Evolutionary conservation across 2,329 filamentous ascomycete genomes (phyloP).

Genomic region (Alternaria viburni): DNA sequence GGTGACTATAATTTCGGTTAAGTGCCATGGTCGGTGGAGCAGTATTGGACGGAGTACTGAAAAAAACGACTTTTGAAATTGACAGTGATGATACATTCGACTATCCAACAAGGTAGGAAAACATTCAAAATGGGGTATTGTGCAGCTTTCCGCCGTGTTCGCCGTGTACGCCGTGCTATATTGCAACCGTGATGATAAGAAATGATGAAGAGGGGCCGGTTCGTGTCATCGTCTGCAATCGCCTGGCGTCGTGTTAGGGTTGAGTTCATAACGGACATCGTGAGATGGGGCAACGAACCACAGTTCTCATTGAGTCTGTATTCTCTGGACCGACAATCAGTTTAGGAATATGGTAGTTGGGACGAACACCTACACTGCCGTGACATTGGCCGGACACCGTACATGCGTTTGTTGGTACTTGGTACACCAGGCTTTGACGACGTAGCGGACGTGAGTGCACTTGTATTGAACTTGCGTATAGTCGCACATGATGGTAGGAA

Average conservation of each 20-base stretch:
- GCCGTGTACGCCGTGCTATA: slow-evolving; percentile 41
- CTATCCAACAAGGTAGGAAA: slow-evolving; percentile 28
- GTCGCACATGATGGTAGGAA: slow-evolving; percentile 59
- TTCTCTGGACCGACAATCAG: slow-evolving; percentile 45
- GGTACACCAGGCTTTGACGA: slow-evolving; percentile 63
- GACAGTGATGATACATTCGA: slow-evolving; percentile 34
- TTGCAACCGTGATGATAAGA: slow-evolving; percentile 19
- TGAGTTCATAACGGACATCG: not conserved
- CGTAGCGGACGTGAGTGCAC: slow-evolving; percentile 62
- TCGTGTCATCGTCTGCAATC: slow-evolving; percentile 38
- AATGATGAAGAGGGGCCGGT: not conserved
- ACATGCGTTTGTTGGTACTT: slow-evolving; percentile 62
- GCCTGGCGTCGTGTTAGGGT: slow-evolving; percentile 33
- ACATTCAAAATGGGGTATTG: slow-evolving; percentile 41
- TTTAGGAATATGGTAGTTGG: not conserved
- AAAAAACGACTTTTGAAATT: slow-evolving; percentile 15
- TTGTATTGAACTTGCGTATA: slow-evolving; percentile 65
- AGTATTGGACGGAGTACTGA: not conserved
- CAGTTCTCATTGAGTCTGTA: slow-evolving; percentile 57
- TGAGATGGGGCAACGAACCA: slow-evolving; percentile 40
- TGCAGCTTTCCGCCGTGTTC: slow-evolving; percentile 33
- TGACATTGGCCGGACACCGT: slow-evolving; percentile 62
- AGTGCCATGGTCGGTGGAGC: slow-evolving; percentile 9
- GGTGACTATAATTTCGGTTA: slow-evolving; percentile 13
- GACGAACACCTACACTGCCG: slow-evolving; percentile 52